Base-by-base conservation (phyloP, 1,139 yeast species). In the Taphrina betulina region DNA sequence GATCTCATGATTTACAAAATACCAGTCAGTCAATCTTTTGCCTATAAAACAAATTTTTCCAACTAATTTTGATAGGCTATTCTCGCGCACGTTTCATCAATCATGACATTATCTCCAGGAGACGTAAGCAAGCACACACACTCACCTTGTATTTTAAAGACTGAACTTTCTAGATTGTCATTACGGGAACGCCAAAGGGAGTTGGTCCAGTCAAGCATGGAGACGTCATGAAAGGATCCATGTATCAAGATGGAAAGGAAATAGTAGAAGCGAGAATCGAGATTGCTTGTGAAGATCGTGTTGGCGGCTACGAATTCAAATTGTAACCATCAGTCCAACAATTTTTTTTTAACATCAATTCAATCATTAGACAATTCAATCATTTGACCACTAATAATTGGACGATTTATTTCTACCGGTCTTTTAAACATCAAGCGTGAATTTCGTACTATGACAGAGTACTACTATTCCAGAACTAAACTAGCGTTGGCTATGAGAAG, bases 151-250 rank as follows among this genome's bases (percentile, higher is more conserved):
- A 2, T 5, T 20, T 2, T n/a, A 28, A 33, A 26, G 23, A 41
- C 23, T 4, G 22, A 5, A 7, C 4, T 37, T 14, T 19, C 7
- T 31, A 43, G 48, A 77, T 87, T 65, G 82, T 87, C 57, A 73
- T 87, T 60, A 87, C 95, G 0, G 95, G 95, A n/a, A 87, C 95
- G 1, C 95, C 95, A 42, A 88, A 90, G 70, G 99, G 99, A n/a
- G 99, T 92, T 8, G 96, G 97, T 10, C 74, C 77, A 35, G 73
- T 90, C 46, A 71, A 69, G 7, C 84, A 95, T 0, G 97, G 96
- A 5, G 97, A 92, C 68, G 69, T 69, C 43, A 75, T 92, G 36
- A 75, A 76, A 55, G 95, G 95, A 8, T 76, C 78, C 61, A 70
- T 85, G 62, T 71, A 69, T 33, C 78, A 77, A 38, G 78, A 77